Evolutionary conservation across 2,329 filamentous ascomycete species (phyloP).

Genomic region (Colletotrichum orbiculare): DNA sequence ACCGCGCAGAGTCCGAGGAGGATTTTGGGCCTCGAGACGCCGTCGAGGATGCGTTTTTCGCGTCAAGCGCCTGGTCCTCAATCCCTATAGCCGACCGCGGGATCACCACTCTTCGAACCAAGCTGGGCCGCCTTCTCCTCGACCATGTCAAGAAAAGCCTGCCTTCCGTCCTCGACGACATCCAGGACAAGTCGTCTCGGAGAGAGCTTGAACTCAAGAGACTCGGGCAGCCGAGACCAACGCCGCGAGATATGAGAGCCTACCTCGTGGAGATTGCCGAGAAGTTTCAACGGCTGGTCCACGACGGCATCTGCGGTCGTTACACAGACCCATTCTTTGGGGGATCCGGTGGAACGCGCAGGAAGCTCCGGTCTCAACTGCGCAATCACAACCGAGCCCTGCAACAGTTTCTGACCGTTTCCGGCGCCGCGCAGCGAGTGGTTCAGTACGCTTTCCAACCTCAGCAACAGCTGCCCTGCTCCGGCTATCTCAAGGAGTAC

Average conservation of each 20-base stretch:
- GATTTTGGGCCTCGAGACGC: constrained; percentile 42
- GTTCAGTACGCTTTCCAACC: constrained; percentile 40
- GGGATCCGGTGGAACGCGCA: constrained; percentile 23
- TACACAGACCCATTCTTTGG: constrained; percentile 53
- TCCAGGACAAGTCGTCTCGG: constrained; percentile 40
- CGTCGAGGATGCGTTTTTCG: constrained; percentile 47
- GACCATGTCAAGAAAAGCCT: constrained; percentile 43
- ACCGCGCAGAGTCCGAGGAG: constrained; percentile 47
- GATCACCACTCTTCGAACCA: constrained; percentile 46
- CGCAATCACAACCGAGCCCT: constrained; percentile 46
- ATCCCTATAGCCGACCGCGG: constrained; percentile 46
- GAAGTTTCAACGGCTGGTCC: constrained; percentile 47
- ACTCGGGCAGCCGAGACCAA: constrained; percentile 40
- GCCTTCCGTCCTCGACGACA: constrained; percentile 42
- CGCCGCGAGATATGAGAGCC: constrained; percentile 41
- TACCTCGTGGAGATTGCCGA: constrained; percentile 50
- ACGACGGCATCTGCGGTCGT: constrained; percentile 43
- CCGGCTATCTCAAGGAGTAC: constrained; percentile 42
- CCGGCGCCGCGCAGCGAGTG: constrained; percentile 39
- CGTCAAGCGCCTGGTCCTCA: constrained; percentile 41
- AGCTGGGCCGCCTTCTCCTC: constrained; percentile 47
- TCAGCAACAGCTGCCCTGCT: constrained; percentile 6
- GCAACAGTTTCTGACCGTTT: constrained; percentile 39
- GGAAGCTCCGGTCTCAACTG: constrained; percentile 46
- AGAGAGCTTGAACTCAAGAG: constrained; percentile 37